Conservation (phyloP, 176 grass and related monocot species). For the Areca catechu region DNA sequence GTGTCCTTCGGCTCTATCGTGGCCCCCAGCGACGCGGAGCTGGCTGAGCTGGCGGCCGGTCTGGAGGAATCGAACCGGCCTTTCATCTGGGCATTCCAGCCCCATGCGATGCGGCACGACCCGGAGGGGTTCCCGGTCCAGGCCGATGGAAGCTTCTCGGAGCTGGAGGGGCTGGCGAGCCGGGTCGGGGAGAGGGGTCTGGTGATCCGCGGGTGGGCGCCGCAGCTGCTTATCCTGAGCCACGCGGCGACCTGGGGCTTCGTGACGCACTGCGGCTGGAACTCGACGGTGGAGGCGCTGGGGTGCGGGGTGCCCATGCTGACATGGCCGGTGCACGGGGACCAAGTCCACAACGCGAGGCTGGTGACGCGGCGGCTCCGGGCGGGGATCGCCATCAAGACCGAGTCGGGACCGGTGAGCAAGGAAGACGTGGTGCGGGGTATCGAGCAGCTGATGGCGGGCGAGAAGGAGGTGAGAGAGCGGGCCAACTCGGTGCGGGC, state of each 20-base stretch:
- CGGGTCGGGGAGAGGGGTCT: constrained; percentile 15
- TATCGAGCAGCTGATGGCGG: constrained; percentile 26
- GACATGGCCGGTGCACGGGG: constrained; percentile 19
- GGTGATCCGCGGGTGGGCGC: constrained; percentile 22
- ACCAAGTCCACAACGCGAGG: constrained; percentile 15
- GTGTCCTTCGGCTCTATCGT: constrained; percentile 35
- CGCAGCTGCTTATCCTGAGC: constrained; percentile 20
- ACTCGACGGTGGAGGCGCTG: constrained; percentile 26
- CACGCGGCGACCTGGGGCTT: not conserved
- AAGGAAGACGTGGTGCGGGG: constrained; percentile 17
- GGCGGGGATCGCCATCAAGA: not conserved
- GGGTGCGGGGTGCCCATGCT: constrained; percentile 13
- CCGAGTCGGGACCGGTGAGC: constrained; percentile 4
- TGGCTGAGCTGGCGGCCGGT: constrained; percentile 23
- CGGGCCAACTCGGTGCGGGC: constrained; percentile 5
- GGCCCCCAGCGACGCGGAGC: constrained; percentile 27
- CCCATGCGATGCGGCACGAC: constrained; percentile 13
- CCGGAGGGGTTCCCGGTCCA: constrained; percentile 11
- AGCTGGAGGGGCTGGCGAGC: constrained; percentile 9
- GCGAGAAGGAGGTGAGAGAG: constrained; percentile 8
- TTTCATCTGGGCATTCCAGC: constrained; percentile 35
- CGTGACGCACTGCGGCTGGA: constrained; percentile 52
- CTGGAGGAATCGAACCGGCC: constrained; percentile 13
- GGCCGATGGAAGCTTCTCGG: not conserved
- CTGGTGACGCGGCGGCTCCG: constrained; percentile 1